Conservation (phyloP, 2,329 filamentous ascomycete genomes). For the Verticillium albo-atrum region DNA sequence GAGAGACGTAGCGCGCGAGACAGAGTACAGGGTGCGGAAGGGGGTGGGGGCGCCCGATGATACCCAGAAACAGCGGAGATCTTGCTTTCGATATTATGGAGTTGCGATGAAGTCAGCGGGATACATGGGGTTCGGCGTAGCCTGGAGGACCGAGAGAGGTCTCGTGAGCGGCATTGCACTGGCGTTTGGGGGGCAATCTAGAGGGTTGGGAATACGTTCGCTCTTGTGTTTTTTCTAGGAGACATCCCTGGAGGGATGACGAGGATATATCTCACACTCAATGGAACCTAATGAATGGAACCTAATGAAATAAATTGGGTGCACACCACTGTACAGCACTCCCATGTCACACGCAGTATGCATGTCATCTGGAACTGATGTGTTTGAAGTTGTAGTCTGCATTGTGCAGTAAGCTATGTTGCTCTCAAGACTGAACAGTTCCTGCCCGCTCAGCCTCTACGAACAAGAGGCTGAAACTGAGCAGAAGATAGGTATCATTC, state of each 20-base stretch:
- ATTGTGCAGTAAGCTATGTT: too few relatives aligned
- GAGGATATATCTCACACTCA: not conserved
- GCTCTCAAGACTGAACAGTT: too few relatives aligned
- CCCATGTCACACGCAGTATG: too few relatives aligned
- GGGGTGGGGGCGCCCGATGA: not conserved
- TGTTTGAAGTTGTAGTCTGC: too few relatives aligned
- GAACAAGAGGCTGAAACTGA: too few relatives aligned
- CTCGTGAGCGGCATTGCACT: not conserved
- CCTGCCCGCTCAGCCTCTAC: too few relatives aligned
- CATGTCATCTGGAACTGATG: too few relatives aligned
- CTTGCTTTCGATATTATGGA: not conserved
- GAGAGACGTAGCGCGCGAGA: not conserved
- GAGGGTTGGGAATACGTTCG: not conserved
- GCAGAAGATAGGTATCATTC: too few relatives aligned
- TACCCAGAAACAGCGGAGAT: not conserved
- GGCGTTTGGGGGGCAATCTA: not conserved
- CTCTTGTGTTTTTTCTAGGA: not conserved
- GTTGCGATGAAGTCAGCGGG: not conserved
- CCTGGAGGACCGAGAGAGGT: not conserved
- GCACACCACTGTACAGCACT: too few relatives aligned
- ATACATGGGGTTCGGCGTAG: not conserved
- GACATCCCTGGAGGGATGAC: not conserved
- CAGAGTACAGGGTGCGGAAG: not conserved
- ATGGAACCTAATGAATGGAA: not conserved
- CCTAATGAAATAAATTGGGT: not conserved